Evolutionary conservation across 2,329 filamentous ascomycete genomes (phyloP), one percentile per base, ranked within the genome.

Genomic region (Pseudogymnoascus sp.): DNA sequence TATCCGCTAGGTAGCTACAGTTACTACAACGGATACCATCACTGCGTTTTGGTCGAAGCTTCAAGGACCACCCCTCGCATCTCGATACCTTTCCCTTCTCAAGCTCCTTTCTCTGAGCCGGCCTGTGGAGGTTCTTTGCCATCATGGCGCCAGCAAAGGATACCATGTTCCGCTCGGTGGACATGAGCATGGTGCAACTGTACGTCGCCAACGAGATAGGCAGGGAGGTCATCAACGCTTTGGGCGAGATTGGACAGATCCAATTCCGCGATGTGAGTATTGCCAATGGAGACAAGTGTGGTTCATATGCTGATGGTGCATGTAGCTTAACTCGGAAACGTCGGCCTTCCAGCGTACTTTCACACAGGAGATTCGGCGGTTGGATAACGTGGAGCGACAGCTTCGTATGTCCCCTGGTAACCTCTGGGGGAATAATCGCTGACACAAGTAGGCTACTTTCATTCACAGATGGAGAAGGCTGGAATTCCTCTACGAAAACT

Each of bases 151-250:
- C 83, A 69, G 78, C 80, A 76, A 80, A 91, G 80, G 92, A 97
- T 80, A 96, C 93, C 78, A 90, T 97, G 82, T 97, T 99, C 88
- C 93, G 96, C 85, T 99, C 95, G 76, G 91, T 92, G 90, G 91
- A 97, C 79, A 99, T 99, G 95, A 97, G 92, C 84, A 89, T 99
- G 88, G 96, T 96, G 74, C 95, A 99, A 87, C 89, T 99, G 74
- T 99, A 97, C 80, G 96, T 99, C 73, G 91, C 95, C 74, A 97
- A 97, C 76, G 95, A 99, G 83, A 97, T 99, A 71, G 93, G 95
- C 71, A 88, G 95, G 75, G 96, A 99, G 81, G 93, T 97, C 72
- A 93, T 97, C 67, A 96, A 93, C 74, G 93, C 93, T 63, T 82
- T 99, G 68, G 95, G 95, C 74, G 95, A 99, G 84, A 85, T 99